phyloP scores from a whole-genome alignment of 495 filamentous ascomycete genomes.

The Aspergillus sclerotiicarbonarius region DNA sequence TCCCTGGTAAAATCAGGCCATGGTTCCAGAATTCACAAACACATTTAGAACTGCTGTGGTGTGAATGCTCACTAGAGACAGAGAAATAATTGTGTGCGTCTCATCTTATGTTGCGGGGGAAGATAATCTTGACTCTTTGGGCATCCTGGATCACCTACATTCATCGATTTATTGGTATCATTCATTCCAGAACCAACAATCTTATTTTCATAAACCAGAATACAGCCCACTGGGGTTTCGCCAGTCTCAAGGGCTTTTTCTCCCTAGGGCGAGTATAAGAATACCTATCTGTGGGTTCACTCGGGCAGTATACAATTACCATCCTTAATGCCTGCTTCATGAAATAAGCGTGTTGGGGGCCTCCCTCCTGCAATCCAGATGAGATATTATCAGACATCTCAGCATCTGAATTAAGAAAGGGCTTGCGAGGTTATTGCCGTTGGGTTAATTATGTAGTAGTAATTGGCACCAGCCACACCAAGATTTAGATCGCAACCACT shows the following conservation, averaged over 20 bases:
- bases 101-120: not conserved
- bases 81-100: not conserved
- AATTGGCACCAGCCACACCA: too few species aligned
- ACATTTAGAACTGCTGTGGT: not conserved
- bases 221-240: constrained; percentile 95
- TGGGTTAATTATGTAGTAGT: too few species aligned
- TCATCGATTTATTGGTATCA: constrained; percentile 84
- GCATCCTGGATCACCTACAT: constrained; percentile 41
- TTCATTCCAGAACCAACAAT: constrained; percentile 91
- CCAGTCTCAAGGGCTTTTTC: constrained; percentile 73
- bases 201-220: constrained; percentile 71
- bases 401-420: too few species aligned
- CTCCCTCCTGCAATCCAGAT: constrained; percentile 11
- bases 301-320: constrained; percentile 40
- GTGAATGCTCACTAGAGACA: not conserved
- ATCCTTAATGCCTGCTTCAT: constrained; percentile 71
- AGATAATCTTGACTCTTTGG: not conserved
- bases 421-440: too few species aligned
- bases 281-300: not conserved
- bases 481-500: too few species aligned
- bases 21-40: not conserved
- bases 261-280: constrained; percentile 50
- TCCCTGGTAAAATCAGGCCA: constrained; percentile 52
- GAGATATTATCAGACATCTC: not conserved
- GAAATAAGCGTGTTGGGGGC: constrained; percentile 51